phyloP scores from a whole-genome alignment of 1,284 basidiomycete species.

The Sporisorium reilianum region DNA sequence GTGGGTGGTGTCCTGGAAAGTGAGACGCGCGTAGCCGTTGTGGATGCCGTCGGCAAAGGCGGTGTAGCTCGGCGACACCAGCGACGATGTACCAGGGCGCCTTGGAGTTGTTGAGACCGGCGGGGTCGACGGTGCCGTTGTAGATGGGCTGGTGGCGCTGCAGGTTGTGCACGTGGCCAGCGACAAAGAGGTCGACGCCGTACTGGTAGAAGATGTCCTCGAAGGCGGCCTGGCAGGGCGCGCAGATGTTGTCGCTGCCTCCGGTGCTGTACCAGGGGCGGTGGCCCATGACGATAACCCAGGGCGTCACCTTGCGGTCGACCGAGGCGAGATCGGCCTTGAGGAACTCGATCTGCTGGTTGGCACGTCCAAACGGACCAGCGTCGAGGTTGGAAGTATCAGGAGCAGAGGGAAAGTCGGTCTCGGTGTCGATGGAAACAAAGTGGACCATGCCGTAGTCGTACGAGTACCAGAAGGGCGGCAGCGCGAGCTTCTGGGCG shows the following conservation, averaged over 20 bases:
- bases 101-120: constrained; percentile 62
- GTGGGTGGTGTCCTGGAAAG: constrained; percentile 62
- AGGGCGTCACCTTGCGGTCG: constrained; percentile 69
- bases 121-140: constrained; percentile 55
- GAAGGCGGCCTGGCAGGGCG: constrained; percentile 67
- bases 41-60: constrained; percentile 35
- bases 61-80: constrained; percentile 59
- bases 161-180: constrained; percentile 70
- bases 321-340: constrained; percentile 68
- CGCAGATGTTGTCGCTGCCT: constrained; percentile 52
- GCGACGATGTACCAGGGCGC: constrained; percentile 65
- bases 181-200: constrained; percentile 67
- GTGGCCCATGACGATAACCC: constrained; percentile 69
- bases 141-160: constrained; percentile 68
- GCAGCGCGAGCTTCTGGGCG: constrained; percentile 23
- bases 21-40: constrained; percentile 55
- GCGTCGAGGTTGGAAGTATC: constrained; percentile 46
- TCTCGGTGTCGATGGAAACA: constrained; percentile 60
- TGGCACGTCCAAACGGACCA: constrained; percentile 24
- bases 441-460: constrained; percentile 59
- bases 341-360: constrained; percentile 53
- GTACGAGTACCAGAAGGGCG: constrained; percentile 53
- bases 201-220: constrained; percentile 68
- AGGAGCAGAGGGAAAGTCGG: constrained; percentile 50
- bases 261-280: constrained; percentile 61